phyloP scores from a whole-genome alignment of 768 basidiomycete genomes.

The Albatrellus ellisii region DNA sequence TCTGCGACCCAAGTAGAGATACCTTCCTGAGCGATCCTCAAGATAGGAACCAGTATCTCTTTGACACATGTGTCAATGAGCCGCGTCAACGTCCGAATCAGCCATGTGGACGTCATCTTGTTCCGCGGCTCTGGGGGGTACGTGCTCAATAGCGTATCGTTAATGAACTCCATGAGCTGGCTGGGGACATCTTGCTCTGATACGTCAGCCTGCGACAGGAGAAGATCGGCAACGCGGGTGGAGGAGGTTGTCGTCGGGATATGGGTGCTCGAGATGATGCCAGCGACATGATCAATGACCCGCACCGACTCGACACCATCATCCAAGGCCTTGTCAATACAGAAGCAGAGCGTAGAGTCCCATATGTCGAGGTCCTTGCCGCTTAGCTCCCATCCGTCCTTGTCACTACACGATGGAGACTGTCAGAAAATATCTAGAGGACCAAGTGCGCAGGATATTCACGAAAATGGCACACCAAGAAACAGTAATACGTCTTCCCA shows the following conservation, averaged over 20 bases:
- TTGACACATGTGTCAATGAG: slow-evolving; percentile 43
- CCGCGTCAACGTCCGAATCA: slow-evolving; percentile 39
- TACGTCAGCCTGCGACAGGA: slow-evolving; percentile 42
- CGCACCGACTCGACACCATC: slow-evolving; percentile 37
- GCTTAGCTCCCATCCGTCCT: slow-evolving; percentile 34
- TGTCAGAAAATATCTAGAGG: not conserved
- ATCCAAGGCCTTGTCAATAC: slow-evolving; percentile 45
- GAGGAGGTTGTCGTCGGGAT: slow-evolving; percentile 27
- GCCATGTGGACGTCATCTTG: slow-evolving; percentile 45
- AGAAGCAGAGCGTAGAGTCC: slow-evolving; percentile 41
- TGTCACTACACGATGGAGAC: slow-evolving; percentile 11
- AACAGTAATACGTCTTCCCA: slow-evolving; percentile 46
- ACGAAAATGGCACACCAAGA: slow-evolving; percentile 53
- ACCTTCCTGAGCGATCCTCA: slow-evolving; percentile 41
- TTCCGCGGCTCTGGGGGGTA: slow-evolving; percentile 55
- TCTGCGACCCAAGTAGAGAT: slow-evolving; percentile 53
- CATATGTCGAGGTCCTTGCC: slow-evolving; percentile 44
- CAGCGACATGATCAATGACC: slow-evolving; percentile 46
- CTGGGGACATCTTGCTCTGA: slow-evolving; percentile 40
- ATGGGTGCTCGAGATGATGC: slow-evolving; percentile 28
- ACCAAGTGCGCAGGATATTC: slow-evolving; percentile 17
- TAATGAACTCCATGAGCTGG: slow-evolving; percentile 42
- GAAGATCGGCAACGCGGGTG: slow-evolving; percentile 45
- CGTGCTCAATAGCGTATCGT: slow-evolving; percentile 41
- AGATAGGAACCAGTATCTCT: slow-evolving; percentile 29